Conservation (phyloP, 148 eudicot species). For the Linanthus parryae region DNA sequence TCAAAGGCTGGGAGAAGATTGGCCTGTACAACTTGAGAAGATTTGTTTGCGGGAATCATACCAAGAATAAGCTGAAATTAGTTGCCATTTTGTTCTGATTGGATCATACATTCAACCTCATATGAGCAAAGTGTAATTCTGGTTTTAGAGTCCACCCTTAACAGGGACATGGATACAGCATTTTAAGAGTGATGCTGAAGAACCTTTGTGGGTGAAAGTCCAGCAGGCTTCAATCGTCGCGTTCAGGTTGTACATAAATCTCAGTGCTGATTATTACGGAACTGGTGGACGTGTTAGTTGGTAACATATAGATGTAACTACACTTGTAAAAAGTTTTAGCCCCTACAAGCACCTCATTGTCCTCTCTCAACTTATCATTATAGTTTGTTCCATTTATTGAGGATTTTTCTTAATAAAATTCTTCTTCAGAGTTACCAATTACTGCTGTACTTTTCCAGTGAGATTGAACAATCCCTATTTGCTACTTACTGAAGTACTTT, state of each 20-base stretch:
- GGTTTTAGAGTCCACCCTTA: slow-evolving; percentile 12
- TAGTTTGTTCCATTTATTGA: slow-evolving; percentile 18
- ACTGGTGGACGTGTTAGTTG: slow-evolving; percentile 17
- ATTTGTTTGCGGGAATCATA: slow-evolving; percentile 27
- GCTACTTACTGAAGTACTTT: too few relatives aligned
- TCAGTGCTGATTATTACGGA: slow-evolving; percentile 33
- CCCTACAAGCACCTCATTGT: slow-evolving; percentile 19
- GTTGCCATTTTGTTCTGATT: background rate
- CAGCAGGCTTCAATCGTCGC: slow-evolving; percentile 30
- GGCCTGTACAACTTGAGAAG: slow-evolving; percentile 65
- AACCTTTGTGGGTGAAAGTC: slow-evolving; percentile 9
- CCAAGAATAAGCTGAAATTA: slow-evolving; percentile 11
- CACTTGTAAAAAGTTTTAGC: slow-evolving; percentile 33
- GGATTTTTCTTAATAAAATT: too few relatives aligned
- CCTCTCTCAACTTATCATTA: slow-evolving; percentile 13
- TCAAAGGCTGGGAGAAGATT: slow-evolving; percentile 55
- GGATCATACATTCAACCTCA: background rate
- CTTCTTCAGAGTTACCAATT: too few relatives aligned
- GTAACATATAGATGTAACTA: slow-evolving; percentile 24
- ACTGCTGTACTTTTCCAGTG: too few relatives aligned
- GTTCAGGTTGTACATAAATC: slow-evolving; percentile 33
- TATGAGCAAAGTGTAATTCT: slow-evolving; percentile 5
- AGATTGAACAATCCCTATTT: too few relatives aligned
- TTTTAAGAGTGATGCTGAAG: slow-evolving; percentile 13
- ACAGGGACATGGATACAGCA: slow-evolving; percentile 14